Conservation (phyloP, 1,284 basidiomycete species). For the Mycena sp. region DNA sequence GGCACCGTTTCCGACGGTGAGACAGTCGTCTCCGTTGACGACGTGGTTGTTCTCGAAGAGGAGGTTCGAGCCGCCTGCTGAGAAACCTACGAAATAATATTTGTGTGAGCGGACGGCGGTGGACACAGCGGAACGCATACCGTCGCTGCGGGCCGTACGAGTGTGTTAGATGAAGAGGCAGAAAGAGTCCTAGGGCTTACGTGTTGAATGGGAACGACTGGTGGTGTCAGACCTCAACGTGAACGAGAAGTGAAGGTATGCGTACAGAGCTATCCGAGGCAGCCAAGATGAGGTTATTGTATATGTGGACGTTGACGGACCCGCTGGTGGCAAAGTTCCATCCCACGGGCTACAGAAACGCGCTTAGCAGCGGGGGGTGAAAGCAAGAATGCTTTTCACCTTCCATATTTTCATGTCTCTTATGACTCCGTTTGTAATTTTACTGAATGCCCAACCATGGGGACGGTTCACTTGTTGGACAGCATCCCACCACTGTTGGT, state of each 20-base stretch:
- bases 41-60: conserved; percentile 66
- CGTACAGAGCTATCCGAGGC: conserved; percentile 49
- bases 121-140: conserved; percentile 33
- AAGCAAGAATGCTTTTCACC: conserved; percentile 40
- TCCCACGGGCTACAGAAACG: conserved; percentile 54
- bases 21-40: conserved; percentile 68
- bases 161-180: neutral
- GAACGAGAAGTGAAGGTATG: conserved; percentile 1
- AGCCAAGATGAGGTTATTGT: conserved; percentile 63
- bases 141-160: conserved; percentile 46
- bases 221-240: conserved; percentile 1
- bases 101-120: too few relatives aligned
- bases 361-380: neutral
- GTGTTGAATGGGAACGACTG: conserved; percentile 72
- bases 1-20: conserved; percentile 65
- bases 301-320: conserved; percentile 58
- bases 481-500: conserved; percentile 65
- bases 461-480: conserved; percentile 62
- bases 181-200: conserved; percentile 38
- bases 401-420: conserved; percentile 68
- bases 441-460: conserved; percentile 60
- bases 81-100: conserved; percentile 55
- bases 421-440: conserved; percentile 62
- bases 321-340: conserved; percentile 66
- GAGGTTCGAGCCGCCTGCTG: conserved; percentile 62